These are phyloP conservation scores for Myochromella boudieri DNA, from an alignment of 768 basidiomycete genomes.

Conservation along the genomic window DNA sequence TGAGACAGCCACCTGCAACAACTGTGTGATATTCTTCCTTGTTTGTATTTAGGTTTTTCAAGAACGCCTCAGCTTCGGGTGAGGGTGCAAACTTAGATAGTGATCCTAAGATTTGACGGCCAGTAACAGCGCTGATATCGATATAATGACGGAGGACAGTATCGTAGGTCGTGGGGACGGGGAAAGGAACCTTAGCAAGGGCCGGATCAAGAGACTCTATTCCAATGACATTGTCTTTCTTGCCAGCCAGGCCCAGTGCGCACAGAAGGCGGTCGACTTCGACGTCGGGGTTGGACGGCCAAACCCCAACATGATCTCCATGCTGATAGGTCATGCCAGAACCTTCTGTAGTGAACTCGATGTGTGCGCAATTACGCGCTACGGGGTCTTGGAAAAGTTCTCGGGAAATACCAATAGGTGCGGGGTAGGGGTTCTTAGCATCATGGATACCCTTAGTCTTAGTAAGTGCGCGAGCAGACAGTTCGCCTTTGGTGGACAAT, in stretches of 20 bases:
- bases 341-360: conserved; percentile 92
- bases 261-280: conserved; percentile 90
- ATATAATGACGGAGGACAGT: conserved; percentile 96
- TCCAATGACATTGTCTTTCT: conserved; percentile 80
- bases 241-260: conserved; percentile 79
- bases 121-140: conserved; percentile 92
- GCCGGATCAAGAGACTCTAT: conserved; percentile 98
- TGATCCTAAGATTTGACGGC: conserved; percentile 88
- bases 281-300: conserved; percentile 92
- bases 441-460: conserved; percentile 96
- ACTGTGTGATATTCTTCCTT: conserved; percentile 85
- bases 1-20: conserved; percentile 80
- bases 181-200: conserved; percentile 98
- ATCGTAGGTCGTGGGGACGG: conserved; percentile 91
- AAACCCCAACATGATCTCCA: conserved; percentile 96
- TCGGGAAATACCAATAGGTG: conserved; percentile 72
- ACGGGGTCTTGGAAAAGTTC: conserved; percentile 80
- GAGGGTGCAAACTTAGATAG: conserved; percentile 88
- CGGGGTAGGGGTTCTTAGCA: conserved; percentile 94
- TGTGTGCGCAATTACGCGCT: conserved; percentile 90
- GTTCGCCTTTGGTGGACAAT: conserved; percentile 62
- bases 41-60: conserved; percentile 78
- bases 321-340: conserved; percentile 99
- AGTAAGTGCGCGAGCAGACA: conserved; percentile 91
- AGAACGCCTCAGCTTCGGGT: conserved; percentile 67